Evolutionary conservation across 768 basidiomycete species (phyloP).

Genomic region (Mycena galopus): DNA sequence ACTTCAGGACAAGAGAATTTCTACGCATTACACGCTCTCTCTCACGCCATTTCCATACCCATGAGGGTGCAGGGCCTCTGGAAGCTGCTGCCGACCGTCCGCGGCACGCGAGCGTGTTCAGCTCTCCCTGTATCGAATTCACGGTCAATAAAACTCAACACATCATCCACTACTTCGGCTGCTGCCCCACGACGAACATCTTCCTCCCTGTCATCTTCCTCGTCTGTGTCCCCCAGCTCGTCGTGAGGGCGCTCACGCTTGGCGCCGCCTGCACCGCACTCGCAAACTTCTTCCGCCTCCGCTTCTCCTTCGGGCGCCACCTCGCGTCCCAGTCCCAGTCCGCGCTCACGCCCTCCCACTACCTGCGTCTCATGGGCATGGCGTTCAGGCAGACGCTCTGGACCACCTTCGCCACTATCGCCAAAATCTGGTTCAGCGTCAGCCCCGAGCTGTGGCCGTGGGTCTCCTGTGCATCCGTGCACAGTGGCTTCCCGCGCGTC

Average conservation of each 20-base stretch:
- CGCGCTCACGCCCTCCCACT: conserved; percentile 32
- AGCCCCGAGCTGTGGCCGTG: conserved; percentile 46
- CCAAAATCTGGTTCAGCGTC: conserved; percentile 28
- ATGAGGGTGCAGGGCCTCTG: too few species aligned
- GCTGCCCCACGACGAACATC: conserved; percentile 55
- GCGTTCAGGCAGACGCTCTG: conserved; percentile 43
- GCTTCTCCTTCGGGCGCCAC: conserved; percentile 58
- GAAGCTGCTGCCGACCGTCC: too few species aligned
- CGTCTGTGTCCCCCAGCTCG: conserved; percentile 54
- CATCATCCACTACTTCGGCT: conserved; percentile 64
- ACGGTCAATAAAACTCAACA: too few species aligned
- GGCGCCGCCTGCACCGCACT: conserved; percentile 51
- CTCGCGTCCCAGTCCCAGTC: not conserved
- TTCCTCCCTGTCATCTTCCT: conserved; percentile 53
- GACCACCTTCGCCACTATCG: conserved; percentile 39
- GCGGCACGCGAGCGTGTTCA: too few species aligned
- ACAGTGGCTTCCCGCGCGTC: conserved; percentile 53
- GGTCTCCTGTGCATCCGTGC: conserved; percentile 52
- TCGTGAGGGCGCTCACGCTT: conserved; percentile 47
- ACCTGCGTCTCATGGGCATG: conserved; percentile 42
- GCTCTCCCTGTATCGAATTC: too few species aligned
- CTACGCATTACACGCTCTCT: too few species aligned
- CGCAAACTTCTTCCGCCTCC: conserved; percentile 56
- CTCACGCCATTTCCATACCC: too few species aligned
- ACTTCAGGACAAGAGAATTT: too few species aligned